These are phyloP conservation scores for Prunus mira DNA, from an alignment of 306 rosid species.

Conservation along the genomic window DNA sequence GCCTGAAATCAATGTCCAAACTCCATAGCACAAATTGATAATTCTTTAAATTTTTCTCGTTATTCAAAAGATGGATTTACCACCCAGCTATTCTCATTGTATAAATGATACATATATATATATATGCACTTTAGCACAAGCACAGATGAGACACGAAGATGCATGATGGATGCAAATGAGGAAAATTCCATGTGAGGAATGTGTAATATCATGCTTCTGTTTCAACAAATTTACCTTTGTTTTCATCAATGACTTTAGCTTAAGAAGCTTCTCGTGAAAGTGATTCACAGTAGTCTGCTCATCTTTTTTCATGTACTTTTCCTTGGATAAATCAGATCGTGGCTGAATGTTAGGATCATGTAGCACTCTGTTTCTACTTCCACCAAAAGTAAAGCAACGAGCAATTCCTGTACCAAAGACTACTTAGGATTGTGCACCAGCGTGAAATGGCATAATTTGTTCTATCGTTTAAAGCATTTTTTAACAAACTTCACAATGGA, in stretches of 20 bases:
- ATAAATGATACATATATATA: neutral
- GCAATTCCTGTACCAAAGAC: constrained; percentile 61
- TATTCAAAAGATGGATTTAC: neutral
- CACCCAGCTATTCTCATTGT: neutral
- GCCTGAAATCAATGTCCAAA: constrained; percentile 52
- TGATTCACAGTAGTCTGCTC: constrained; percentile 84
- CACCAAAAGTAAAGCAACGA: constrained; percentile 92
- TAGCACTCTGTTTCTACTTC: constrained; percentile 64
- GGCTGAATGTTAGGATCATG: constrained; percentile 76
- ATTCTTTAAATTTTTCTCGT: neutral
- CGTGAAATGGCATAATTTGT: neutral
- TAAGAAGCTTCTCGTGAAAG: constrained; percentile 90
- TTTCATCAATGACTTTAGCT: constrained; percentile 92
- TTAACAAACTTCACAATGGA: neutral
- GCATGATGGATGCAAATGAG: neutral
- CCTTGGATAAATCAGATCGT: constrained; percentile 58
- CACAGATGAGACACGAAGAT: neutral
- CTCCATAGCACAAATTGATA: neutral
- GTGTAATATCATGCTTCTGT: neutral
- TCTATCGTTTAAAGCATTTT: neutral
- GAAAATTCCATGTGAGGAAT: neutral
- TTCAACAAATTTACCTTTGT: constrained; percentile 52
- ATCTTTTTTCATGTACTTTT: constrained; percentile 67
- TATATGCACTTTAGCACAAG: neutral
- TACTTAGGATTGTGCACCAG: neutral